These are phyloP conservation scores for Ophiosphaerella korrae DNA, from an alignment of 2,329 filamentous ascomycete genomes.

Conservation along the genomic window DNA sequence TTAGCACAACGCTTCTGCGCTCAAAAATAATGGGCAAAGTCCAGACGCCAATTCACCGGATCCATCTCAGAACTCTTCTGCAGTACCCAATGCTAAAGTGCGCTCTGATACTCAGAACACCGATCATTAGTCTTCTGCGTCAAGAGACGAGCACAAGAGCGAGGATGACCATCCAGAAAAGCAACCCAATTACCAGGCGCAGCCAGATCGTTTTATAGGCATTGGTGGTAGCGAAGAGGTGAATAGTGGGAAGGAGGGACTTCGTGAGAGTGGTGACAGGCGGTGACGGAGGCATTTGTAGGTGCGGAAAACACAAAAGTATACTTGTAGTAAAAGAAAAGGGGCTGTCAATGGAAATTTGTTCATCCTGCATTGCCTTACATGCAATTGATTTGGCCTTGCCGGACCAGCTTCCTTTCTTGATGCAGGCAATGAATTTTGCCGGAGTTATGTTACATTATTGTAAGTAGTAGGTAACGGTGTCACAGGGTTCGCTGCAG, in stretches of 20 bases:
- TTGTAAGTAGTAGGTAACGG: neutral
- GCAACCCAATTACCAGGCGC: slow-evolving; percentile 42
- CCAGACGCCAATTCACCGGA: slow-evolving; percentile 27
- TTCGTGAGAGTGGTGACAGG: slow-evolving; percentile 22
- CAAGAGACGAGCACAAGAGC: slow-evolving; percentile 28
- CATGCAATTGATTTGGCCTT: no score
- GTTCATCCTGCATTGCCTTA: no score
- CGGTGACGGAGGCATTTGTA: slow-evolving; percentile 7
- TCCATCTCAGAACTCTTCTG: slow-evolving; percentile 23
- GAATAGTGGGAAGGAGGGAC: slow-evolving; percentile 42
- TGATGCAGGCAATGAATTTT: neutral
- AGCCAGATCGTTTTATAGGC: slow-evolving; percentile 40
- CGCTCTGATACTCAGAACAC: slow-evolving; percentile 33
- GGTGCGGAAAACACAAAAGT: neutral
- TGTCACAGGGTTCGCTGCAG: neutral
- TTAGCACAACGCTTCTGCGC: slow-evolving; percentile 12
- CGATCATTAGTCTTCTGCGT: slow-evolving; percentile 40
- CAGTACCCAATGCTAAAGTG: slow-evolving; percentile 25
- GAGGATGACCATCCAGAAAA: slow-evolving; percentile 47
- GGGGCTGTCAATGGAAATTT: no score
- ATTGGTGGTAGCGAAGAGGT: slow-evolving; percentile 37
- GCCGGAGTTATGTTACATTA: neutral
- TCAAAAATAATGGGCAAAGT: slow-evolving; percentile 25
- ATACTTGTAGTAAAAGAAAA: no score
- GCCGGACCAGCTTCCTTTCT: no score